Evolutionary conservation across 352 stramenopile genomes (phyloP).

Genomic region (Peronospora belbahrii): DNA sequence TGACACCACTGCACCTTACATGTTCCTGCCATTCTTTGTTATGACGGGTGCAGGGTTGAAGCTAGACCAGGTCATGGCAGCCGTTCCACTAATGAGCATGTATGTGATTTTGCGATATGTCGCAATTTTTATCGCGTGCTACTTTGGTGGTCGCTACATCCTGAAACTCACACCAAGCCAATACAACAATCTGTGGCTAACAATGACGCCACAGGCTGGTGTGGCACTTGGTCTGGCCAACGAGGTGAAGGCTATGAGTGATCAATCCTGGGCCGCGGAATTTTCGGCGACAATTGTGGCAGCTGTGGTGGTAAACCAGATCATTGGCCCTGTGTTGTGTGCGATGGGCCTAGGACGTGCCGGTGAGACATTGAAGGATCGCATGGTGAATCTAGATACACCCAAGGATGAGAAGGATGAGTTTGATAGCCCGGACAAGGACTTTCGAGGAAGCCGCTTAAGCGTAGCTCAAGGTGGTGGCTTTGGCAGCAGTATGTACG

Average conservation of each 20-base stretch:
- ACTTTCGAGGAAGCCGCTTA: no score
- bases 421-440: no score
- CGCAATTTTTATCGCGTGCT: constrained; percentile 57
- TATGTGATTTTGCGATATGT: constrained; percentile 54
- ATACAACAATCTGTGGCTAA: constrained; percentile 74
- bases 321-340: constrained; percentile 56
- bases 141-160: constrained; percentile 46
- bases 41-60: constrained; percentile 62
- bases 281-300: constrained; percentile 60
- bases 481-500: no score
- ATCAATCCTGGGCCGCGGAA: constrained; percentile 42
- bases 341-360: constrained; percentile 42
- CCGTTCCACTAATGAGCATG: constrained; percentile 56
- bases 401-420: no score
- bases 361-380: constrained; percentile 37
- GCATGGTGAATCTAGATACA: no score
- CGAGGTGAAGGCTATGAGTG: constrained; percentile 48
- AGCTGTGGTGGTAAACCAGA: constrained; percentile 63
- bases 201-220: constrained; percentile 59
- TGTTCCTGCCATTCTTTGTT: constrained; percentile 71
- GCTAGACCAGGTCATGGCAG: constrained; percentile 50
- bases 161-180: constrained; percentile 44
- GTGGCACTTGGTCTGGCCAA: constrained; percentile 52
- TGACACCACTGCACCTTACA: constrained; percentile 51
- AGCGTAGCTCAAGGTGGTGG: no score